A percentile compares a stretch with the other conserved stretches of the same genome.
phyloP scores from a whole-genome alignment of 1,139 yeast genomes.

The Hansenula sp. region DNA sequence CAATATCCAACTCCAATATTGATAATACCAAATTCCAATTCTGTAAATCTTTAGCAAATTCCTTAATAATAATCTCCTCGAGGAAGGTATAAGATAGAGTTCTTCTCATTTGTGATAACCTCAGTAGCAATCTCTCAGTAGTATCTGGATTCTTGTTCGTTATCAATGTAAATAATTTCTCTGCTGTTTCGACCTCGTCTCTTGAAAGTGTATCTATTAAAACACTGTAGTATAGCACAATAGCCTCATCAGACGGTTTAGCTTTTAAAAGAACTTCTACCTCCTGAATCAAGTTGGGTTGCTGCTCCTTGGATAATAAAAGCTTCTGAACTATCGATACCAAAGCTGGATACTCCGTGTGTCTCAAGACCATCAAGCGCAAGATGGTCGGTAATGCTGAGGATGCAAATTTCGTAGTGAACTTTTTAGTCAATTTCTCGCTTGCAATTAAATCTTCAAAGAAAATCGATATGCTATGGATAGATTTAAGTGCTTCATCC shows the following conservation, averaged over 20 bases:
- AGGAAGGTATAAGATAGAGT: slow-evolving; percentile 47
- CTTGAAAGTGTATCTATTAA: slow-evolving; percentile 13
- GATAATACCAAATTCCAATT: slow-evolving; percentile 44
- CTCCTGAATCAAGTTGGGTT: slow-evolving; percentile 5
- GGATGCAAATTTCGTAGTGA: slow-evolving; percentile 12
- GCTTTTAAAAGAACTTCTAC: slow-evolving; percentile 8
- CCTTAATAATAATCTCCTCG: slow-evolving; percentile 30
- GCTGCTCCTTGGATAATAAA: slow-evolving; percentile 10
- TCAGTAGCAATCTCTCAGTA: slow-evolving; percentile 36
- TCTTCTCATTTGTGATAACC: slow-evolving; percentile 38
- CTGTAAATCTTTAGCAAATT: slow-evolving; percentile 22
- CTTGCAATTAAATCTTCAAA: slow-evolving; percentile 2
- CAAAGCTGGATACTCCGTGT: slow-evolving; percentile 4
- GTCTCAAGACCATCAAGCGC: background rate
- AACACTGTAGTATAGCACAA: slow-evolving; percentile 20
- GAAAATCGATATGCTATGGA: background rate
- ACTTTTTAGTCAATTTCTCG: slow-evolving; percentile 17
- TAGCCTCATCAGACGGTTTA: slow-evolving; percentile 9
- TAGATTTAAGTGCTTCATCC: background rate
- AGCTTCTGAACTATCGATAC: slow-evolving; percentile 8
- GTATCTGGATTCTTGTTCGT: slow-evolving; percentile 31
- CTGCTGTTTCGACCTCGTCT: slow-evolving; percentile 30
- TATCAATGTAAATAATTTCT: slow-evolving; percentile 38
- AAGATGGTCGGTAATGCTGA: slow-evolving; percentile 18
- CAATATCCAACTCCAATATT: slow-evolving; percentile 46